phyloP scores from a whole-genome alignment of 192 early-diverging fungal genomes.

The Coemansia sp. region DNA sequence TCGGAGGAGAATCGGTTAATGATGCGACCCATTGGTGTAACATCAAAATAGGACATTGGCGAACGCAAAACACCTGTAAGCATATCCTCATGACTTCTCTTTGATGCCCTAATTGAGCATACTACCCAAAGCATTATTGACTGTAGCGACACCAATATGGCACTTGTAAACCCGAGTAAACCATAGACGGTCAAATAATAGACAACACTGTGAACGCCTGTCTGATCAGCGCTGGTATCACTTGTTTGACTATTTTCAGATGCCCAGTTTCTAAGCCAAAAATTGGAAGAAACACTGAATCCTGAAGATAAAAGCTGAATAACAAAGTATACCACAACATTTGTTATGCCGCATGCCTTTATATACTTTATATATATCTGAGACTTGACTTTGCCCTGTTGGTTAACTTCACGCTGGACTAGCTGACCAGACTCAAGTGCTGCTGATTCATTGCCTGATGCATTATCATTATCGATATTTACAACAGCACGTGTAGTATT shows the following conservation, averaged over 20 bases:
- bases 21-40: conserved; percentile 71
- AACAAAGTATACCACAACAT: conserved; percentile 58
- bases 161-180: conserved; percentile 66
- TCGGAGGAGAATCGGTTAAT: conserved; percentile 76
- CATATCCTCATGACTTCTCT: conserved; percentile 64
- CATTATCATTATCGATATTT: too few relatives aligned
- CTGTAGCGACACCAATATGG: conserved; percentile 70
- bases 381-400: conserved; percentile 78
- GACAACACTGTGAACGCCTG: conserved; percentile 50
- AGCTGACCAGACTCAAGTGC: not conserved
- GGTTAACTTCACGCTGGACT: conserved; percentile 62
- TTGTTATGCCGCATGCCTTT: conserved; percentile 64
- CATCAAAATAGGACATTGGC: conserved; percentile 76
- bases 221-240: not conserved
- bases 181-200: conserved; percentile 79
- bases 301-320: conserved; percentile 58
- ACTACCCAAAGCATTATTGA: conserved; percentile 76
- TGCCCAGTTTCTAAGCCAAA: conserved; percentile 77
- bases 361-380: conserved; percentile 78
- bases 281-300: conserved; percentile 56
- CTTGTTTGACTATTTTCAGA: conserved; percentile 53
- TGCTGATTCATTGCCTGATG: too few relatives aligned
- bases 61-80: conserved; percentile 65
- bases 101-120: conserved; percentile 72
- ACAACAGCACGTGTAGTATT: too few relatives aligned